phyloP scores from a whole-genome alignment of 352 stramenopile species.

The Globisporangium cylindrosporum region DNA sequence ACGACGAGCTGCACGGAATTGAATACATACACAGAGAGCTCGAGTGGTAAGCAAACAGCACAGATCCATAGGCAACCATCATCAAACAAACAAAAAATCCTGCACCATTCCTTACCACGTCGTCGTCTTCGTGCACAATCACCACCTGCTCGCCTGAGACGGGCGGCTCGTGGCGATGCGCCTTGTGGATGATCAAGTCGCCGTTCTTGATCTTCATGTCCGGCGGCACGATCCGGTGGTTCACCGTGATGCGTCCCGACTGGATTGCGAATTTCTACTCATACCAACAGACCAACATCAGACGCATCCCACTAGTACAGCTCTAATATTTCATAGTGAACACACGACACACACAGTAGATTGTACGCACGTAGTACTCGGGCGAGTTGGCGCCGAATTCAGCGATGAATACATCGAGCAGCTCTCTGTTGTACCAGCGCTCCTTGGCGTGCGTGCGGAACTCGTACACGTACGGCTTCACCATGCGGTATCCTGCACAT shows the following conservation, averaged over 20 bases:
- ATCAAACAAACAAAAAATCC: background rate
- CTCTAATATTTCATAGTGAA: background rate
- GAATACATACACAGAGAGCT: background rate
- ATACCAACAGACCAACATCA: background rate
- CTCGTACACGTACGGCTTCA: conserved; percentile 94
- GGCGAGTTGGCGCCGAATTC: conserved; percentile 85
- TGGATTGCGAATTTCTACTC: conserved; percentile 88
- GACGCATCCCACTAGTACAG: background rate
- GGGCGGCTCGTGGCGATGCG: conserved; percentile 96
- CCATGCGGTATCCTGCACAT: conserved; percentile 73
- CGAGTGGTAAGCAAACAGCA: background rate
- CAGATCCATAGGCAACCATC: background rate
- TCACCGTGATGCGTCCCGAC: conserved; percentile 93
- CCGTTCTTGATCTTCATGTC: conserved; percentile 88
- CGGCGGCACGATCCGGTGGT: conserved; percentile 70
- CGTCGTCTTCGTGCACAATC: conserved; percentile 77
- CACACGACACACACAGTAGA: background rate
- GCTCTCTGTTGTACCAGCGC: conserved; percentile 90
- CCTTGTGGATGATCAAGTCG: conserved; percentile 93
- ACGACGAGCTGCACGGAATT: conserved; percentile 62
- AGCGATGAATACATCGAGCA: conserved; percentile 90
- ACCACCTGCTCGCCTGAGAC: conserved; percentile 81
- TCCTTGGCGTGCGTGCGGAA: conserved; percentile 95
- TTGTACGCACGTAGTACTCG: conserved; percentile 75
- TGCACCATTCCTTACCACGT: conserved; percentile 29